Evolutionary conservation across 805 yeast species (phyloP).

Genomic region (Saccharomycopsis babjevae): DNA sequence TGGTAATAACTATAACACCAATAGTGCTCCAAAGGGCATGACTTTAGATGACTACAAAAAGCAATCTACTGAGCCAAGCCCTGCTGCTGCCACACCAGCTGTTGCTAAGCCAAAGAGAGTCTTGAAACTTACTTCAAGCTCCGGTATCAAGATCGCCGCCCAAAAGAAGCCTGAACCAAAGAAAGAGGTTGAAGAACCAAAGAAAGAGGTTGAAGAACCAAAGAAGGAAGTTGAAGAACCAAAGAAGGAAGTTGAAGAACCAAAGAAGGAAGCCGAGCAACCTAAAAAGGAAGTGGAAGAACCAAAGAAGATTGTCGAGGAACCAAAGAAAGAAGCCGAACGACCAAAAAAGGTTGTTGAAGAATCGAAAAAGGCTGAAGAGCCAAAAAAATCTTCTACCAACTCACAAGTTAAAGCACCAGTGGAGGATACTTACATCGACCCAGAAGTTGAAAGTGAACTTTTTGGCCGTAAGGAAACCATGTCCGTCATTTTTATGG

Average conservation of each 20-base stretch:
- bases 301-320: constrained; percentile 19
- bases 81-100: constrained; percentile 28
- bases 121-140: constrained; percentile 54
- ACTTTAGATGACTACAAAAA: constrained; percentile 76
- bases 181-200: constrained; percentile 23
- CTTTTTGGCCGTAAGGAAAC: constrained; percentile 97
- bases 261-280: constrained; percentile 8
- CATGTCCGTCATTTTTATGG: constrained; percentile 95
- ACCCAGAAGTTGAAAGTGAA: constrained; percentile 80
- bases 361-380: constrained; percentile 19
- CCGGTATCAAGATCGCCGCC: constrained; percentile 54
- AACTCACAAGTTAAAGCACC: constrained; percentile 17
- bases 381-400: constrained; percentile 17
- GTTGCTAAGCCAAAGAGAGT: constrained; percentile 50
- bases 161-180: constrained; percentile 28
- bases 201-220: constrained; percentile 12
- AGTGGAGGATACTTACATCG: constrained; percentile 56
- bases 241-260: not conserved
- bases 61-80: constrained; percentile 37
- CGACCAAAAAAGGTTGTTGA: constrained; percentile 14
- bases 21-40: constrained; percentile 37
- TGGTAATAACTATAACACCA: constrained; percentile 19
- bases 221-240: constrained; percentile 21
- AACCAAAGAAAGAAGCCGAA: constrained; percentile 17
- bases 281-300: constrained; percentile 17